phyloP scores from a whole-genome alignment of 148 eudicot species.

The Silene uniflora region DNA sequence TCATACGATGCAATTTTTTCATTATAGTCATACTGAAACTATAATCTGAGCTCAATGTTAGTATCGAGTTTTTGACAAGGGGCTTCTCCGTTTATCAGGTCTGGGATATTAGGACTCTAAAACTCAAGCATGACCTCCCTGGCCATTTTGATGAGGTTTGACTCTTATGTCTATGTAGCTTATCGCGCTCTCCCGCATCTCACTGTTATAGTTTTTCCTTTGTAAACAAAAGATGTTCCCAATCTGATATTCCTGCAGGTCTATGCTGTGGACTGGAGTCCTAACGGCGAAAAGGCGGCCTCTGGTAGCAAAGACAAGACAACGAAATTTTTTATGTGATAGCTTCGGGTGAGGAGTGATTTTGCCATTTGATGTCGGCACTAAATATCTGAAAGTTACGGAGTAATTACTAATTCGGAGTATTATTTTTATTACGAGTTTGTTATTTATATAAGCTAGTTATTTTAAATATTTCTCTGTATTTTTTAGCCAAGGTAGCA shows the following conservation, averaged over 20 bases:
- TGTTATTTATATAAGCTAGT: too few relatives aligned
- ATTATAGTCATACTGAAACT: background rate
- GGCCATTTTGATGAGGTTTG: conserved; percentile 11
- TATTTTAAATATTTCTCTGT: too few relatives aligned
- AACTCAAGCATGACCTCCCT: conserved; percentile 9
- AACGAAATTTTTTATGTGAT: background rate
- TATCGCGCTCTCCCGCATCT: background rate
- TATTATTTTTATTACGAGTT: too few relatives aligned
- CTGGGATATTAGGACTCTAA: conserved; percentile 1
- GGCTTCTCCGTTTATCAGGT: background rate
- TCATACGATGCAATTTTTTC: too few relatives aligned
- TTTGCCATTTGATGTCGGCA: too few relatives aligned
- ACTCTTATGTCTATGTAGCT: background rate
- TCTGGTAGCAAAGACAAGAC: conserved; percentile 9
- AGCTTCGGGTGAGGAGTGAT: background rate
- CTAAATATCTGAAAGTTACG: too few relatives aligned
- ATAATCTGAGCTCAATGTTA: background rate
- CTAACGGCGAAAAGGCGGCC: background rate
- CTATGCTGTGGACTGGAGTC: conserved; percentile 5
- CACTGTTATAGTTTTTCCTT: background rate
- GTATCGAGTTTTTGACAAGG: background rate
- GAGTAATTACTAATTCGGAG: too few relatives aligned
- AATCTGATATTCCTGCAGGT: background rate
- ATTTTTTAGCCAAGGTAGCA: too few relatives aligned
- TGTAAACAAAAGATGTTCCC: background rate